phyloP scores from a whole-genome alignment of 331 rosid genomes.

The Rosa hybrid region DNA sequence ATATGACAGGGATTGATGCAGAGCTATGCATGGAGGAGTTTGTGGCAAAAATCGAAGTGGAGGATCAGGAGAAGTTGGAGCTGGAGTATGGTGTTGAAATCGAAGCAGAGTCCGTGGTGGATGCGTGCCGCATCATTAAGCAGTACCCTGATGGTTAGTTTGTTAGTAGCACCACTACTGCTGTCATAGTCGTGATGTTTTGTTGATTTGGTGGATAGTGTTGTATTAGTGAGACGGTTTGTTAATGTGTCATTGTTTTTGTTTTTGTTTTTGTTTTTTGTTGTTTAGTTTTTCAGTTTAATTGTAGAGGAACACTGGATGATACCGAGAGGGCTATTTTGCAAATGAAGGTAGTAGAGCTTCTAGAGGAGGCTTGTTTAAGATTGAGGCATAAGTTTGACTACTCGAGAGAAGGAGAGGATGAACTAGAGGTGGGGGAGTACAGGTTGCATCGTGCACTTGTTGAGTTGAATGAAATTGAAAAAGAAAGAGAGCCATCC shows the following conservation, averaged over 20 bases:
- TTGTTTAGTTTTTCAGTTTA: slow-evolving; percentile 16
- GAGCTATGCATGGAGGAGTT: slow-evolving; percentile 18
- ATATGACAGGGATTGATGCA: slow-evolving; percentile 11
- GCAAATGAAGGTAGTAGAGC: slow-evolving; percentile 21
- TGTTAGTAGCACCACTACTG: background rate
- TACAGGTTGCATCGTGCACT: slow-evolving; percentile 22
- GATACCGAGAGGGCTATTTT: slow-evolving; percentile 18
- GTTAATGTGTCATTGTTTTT: background rate
- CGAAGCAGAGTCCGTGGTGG: background rate
- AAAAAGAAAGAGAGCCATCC: slow-evolving; percentile 24
- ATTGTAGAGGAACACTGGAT: background rate
- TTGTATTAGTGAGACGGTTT: background rate
- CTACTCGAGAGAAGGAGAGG: slow-evolving; percentile 24
- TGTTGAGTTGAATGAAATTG: slow-evolving; percentile 23
- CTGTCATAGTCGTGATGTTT: background rate
- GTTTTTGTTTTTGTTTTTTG: background rate
- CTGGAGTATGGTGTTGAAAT: slow-evolving; percentile 25
- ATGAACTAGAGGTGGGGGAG: slow-evolving; percentile 22
- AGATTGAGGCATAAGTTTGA: slow-evolving; percentile 25
- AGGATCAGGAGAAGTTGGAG: slow-evolving; percentile 26
- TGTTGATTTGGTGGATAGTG: background rate
- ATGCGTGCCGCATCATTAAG: slow-evolving; percentile 17
- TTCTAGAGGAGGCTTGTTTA: slow-evolving; percentile 18
- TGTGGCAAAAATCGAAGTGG: slow-evolving; percentile 8
- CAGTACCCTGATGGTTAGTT: slow-evolving; percentile 24